These are phyloP conservation scores for Lasiosphaeria ovina DNA, from an alignment of 495 filamentous ascomycete genomes.

Conservation along the genomic window DNA sequence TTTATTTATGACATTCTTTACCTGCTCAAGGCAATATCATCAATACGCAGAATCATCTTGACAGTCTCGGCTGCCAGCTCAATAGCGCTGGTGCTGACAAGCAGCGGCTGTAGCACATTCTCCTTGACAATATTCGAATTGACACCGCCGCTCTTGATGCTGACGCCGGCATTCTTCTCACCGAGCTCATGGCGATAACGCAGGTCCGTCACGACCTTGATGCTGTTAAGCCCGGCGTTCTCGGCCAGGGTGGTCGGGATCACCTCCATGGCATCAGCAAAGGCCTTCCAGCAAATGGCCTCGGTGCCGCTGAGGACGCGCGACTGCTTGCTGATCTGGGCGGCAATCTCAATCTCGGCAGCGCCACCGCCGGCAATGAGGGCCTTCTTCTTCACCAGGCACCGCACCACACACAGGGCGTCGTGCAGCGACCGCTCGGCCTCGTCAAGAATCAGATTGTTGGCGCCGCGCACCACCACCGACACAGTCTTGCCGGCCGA, in stretches of 20 bases:
- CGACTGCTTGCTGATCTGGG: constrained; percentile 74
- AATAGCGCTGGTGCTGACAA: constrained; percentile 96
- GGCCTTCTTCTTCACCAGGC: constrained; percentile 97
- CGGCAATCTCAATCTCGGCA: constrained; percentile 91
- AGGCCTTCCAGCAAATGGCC: constrained; percentile 97
- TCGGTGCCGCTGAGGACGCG: constrained; percentile 84
- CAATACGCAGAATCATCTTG: constrained; percentile 97
- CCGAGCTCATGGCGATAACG: constrained; percentile 90
- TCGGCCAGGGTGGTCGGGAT: constrained; percentile 95
- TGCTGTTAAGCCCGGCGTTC: constrained; percentile 94
- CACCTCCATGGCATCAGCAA: constrained; percentile 96
- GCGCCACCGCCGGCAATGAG: constrained; percentile 95
- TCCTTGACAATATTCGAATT: constrained; percentile 93
- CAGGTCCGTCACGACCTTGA: constrained; percentile 97
- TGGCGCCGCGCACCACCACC: constrained; percentile 90
- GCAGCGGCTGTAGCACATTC: constrained; percentile 92
- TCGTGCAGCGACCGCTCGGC: constrained; percentile 95
- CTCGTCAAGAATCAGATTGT: constrained; percentile 91
- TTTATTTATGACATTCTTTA: constrained; percentile 14
- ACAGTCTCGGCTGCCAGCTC: constrained; percentile 96
- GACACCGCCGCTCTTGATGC: constrained; percentile 94
- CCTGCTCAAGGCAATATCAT: constrained; percentile 72
- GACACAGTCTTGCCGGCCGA: constrained; percentile 81
- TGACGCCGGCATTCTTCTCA: constrained; percentile 93
- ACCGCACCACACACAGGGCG: constrained; percentile 95